Evolutionary conservation across 2,329 filamentous ascomycete genomes (phyloP).

Genomic region (Tetracladium maxilliforme): DNA sequence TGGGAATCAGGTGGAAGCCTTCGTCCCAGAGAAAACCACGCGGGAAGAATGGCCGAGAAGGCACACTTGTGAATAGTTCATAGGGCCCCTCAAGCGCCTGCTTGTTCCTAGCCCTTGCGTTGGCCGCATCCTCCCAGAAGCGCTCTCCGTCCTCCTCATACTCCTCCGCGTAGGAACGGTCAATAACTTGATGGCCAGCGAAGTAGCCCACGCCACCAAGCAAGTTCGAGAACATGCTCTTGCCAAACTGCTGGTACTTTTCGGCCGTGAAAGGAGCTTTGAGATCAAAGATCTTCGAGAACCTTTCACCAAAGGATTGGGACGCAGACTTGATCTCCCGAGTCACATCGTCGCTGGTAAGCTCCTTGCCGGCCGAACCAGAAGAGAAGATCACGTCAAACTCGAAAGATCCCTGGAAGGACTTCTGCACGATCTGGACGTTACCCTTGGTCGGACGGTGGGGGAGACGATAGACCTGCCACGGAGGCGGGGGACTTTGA

Average conservation of each 20-base stretch:
- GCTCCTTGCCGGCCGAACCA: conserved; percentile 41
- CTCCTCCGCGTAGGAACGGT: conserved; percentile 80
- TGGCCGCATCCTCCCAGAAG: conserved; percentile 86
- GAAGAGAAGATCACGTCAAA: conserved; percentile 90
- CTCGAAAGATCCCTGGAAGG: conserved; percentile 79
- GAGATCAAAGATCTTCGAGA: conserved; percentile 56
- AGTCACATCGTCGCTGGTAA: conserved; percentile 49
- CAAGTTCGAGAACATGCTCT: conserved; percentile 87
- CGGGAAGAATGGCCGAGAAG: conserved; percentile 90
- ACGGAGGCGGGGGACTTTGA: conserved; percentile 63
- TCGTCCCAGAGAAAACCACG: conserved; percentile 97
- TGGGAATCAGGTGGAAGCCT: conserved; percentile 83
- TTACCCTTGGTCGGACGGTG: conserved; percentile 62
- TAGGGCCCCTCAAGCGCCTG: conserved; percentile 67
- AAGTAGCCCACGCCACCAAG: conserved; percentile 94
- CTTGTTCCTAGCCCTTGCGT: conserved; percentile 54
- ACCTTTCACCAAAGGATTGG: conserved; percentile 59
- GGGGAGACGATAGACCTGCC: conserved; percentile 67
- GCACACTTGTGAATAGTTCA: conserved; percentile 82
- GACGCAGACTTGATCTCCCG: conserved; percentile 52
- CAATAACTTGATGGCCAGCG: conserved; percentile 74
- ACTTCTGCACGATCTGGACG: conserved; percentile 77
- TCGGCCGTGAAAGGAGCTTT: conserved; percentile 60
- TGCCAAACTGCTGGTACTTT: conserved; percentile 66
- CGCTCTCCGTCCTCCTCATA: conserved; percentile 93